Evolutionary conservation across 2,329 filamentous ascomycete genomes (phyloP), one percentile per base, ranked within the genome.

Genomic region (Diaporthe amygdali): DNA sequence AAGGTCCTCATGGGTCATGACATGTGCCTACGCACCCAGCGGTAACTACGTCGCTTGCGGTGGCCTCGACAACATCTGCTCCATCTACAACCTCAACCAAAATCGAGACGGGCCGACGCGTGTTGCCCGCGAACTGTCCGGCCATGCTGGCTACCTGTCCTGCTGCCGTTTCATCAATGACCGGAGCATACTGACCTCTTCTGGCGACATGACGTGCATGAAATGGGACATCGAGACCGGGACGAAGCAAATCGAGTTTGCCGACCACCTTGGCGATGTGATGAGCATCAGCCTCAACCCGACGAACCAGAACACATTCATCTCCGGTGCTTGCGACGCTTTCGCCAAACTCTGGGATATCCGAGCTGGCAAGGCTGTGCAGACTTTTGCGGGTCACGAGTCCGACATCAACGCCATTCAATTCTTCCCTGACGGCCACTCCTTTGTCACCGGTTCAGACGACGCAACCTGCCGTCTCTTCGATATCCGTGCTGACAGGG

Each of bases 251-350:
- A 97, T 95, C 79, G 96, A 99, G 82, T 99, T 98, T 77, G 96
- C 96, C 79, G 96, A 99, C 84, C 96, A 99, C 82, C 89, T 99
- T 14, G 96, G 96, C 81, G 96, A 99, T 80, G 96, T 99, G 77
- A 99, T 99, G 96, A 98, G 96, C 87, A 95, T 98, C 85, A 98
- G 96, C 89, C 94, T 99, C 83, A 98, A 99, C 86, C 96, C 96
- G 1, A 97, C 97, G 74, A 98, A 98, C 86, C 95, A 97, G 84
- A 98, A 98, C 85, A 96, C 97, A 74, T 99, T 99, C 81, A 96
- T 98, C 75, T 98, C 96, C n/a, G 96, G 96, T 82, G 96, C 96
- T 78, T 99, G 96, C 84, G 96, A 99, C 82, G 95, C 96, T 20
- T 99, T 98, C 80, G 96, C 96, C 71, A 99, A 99, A 85, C 87